Evolutionary conservation across 441 rosid species (phyloP).

Genomic region (Croton laevigatus): DNA sequence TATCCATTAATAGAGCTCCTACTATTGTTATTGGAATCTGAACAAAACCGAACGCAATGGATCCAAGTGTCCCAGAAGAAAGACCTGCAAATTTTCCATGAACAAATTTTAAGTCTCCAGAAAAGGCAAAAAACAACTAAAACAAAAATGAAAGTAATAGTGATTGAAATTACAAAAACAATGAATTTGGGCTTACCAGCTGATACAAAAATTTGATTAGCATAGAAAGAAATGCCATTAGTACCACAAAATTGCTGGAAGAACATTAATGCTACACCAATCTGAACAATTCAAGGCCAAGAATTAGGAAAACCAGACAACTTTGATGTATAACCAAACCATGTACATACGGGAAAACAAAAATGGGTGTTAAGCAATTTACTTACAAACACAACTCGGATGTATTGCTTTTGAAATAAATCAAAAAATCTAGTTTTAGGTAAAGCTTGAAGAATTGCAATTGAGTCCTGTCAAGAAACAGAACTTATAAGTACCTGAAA

Average conservation of each 20-base stretch:
- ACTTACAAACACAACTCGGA: conserved; percentile 65
- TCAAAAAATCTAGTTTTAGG: conserved; percentile 61
- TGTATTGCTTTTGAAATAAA: conserved; percentile 54
- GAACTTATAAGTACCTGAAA: conserved; percentile 7
- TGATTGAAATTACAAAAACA: not conserved
- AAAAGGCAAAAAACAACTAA: conserved; percentile 7
- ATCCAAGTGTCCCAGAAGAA: conserved; percentile 68
- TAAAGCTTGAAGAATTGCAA: conserved; percentile 50
- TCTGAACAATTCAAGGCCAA: conserved; percentile 37
- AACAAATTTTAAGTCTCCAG: not conserved
- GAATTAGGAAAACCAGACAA: conserved; percentile 7
- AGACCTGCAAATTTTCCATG: conserved; percentile 46
- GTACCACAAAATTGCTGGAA: conserved; percentile 83
- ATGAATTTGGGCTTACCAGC: conserved; percentile 52
- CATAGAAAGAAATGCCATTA: conserved; percentile 76
- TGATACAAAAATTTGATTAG: conserved; percentile 75
- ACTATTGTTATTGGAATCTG: conserved; percentile 71
- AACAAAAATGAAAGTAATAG: not conserved
- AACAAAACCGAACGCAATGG: conserved; percentile 68
- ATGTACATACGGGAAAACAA: not conserved
- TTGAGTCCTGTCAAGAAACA: conserved; percentile 35
- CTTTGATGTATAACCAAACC: not conserved
- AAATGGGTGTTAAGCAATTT: not conserved
- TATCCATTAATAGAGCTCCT: conserved; percentile 78
- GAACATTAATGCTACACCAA: conserved; percentile 78